phyloP scores from a whole-genome alignment of 139 green algal species.

The Marvania coccoides region DNA sequence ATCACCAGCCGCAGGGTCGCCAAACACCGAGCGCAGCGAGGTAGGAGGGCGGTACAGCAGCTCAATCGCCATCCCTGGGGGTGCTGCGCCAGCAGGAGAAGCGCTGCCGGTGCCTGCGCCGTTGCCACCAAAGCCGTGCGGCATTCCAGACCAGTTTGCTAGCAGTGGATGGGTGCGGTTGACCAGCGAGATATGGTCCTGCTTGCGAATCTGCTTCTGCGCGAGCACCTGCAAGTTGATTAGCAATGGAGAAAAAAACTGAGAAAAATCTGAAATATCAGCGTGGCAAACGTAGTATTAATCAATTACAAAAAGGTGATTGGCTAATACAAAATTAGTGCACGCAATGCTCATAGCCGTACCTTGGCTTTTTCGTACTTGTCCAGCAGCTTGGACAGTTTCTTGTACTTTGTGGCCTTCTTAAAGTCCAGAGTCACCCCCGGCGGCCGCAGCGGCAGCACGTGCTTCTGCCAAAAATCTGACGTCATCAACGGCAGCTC shows the following conservation, averaged over 20 bases:
- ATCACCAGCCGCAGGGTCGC: not conserved
- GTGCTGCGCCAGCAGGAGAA: not conserved
- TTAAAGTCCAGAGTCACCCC: slow-evolving; percentile 28
- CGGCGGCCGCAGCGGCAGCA: slow-evolving; percentile 13
- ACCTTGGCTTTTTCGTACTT: slow-evolving; percentile 27
- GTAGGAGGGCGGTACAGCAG: slow-evolving; percentile 9
- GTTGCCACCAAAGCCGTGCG: slow-evolving; percentile 1
- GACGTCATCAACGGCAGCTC: not conserved
- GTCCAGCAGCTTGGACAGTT: slow-evolving; percentile 31
- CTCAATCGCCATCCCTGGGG: not conserved
- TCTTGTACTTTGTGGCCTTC: slow-evolving; percentile 24
- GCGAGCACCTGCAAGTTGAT: slow-evolving; percentile 12
- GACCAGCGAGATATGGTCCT: slow-evolving; percentile 19
- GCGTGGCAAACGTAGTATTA: too few species aligned
- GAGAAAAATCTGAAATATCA: too few species aligned
- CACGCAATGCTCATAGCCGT: too few species aligned
- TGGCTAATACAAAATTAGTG: too few species aligned
- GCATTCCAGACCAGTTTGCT: not conserved
- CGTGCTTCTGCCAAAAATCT: slow-evolving; percentile 30
- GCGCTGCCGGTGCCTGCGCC: not conserved
- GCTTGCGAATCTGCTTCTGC: slow-evolving; percentile 29
- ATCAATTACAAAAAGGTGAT: too few species aligned
- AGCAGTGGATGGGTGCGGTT: slow-evolving; percentile 3
- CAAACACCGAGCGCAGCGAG: slow-evolving; percentile 23
- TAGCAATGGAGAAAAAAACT: not conserved